These are phyloP conservation scores for Eucalyptus urophylla DNA, from an alignment of 345 rosid genomes.

Conservation along the genomic window DNA sequence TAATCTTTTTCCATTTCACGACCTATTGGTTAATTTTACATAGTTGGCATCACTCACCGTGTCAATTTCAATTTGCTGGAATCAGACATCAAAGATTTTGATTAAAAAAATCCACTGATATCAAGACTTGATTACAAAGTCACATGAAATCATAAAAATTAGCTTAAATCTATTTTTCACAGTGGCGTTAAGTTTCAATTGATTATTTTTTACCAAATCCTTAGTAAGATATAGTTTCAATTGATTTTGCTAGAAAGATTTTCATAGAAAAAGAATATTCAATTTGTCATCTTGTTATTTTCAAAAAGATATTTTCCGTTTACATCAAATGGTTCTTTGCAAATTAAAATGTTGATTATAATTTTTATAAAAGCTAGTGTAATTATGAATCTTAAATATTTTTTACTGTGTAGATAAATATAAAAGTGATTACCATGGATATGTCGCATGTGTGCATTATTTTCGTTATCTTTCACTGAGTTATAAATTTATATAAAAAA, in stretches of 20 bases:
- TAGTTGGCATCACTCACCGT: neutral
- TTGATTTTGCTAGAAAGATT: neutral
- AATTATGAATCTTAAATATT: no score
- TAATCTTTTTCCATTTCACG: neutral
- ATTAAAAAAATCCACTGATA: neutral
- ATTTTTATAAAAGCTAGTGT: no score
- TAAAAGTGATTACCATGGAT: neutral
- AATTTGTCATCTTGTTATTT: neutral
- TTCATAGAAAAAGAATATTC: no score
- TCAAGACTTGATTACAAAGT: neutral
- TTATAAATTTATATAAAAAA: no score
- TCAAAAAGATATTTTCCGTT: neutral
- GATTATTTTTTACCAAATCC: neutral
- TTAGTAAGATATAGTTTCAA: neutral
- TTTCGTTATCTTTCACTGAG: neutral
- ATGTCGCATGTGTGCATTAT: neutral
- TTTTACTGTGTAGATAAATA: no score
- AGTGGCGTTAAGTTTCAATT: neutral
- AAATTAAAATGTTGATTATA: no score
- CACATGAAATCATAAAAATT: neutral
- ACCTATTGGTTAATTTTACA: neutral
- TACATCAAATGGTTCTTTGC: no score
- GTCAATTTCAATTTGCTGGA: neutral
- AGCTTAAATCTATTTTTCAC: neutral
- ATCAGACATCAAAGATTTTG: neutral